These are phyloP conservation scores for Pleurotus pulmonarius DNA, from an alignment of 768 basidiomycete species.

Conservation along the genomic window DNA sequence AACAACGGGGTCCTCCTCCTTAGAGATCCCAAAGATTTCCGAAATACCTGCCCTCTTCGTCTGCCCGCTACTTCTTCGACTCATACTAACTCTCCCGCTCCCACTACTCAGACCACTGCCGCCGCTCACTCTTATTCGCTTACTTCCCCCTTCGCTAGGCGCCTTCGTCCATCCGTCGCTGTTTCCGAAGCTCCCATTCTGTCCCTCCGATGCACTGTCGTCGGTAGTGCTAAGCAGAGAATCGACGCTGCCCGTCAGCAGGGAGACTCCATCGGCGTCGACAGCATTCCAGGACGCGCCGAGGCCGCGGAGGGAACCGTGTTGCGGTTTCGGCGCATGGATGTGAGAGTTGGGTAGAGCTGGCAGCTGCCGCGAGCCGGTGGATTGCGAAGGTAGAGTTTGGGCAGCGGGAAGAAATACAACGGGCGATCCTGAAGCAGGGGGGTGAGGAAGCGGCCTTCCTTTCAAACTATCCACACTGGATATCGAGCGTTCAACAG, in stretches of 20 bases:
- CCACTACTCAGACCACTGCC: background rate
- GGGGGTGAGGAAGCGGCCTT: background rate
- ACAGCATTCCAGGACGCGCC: constrained; percentile 6
- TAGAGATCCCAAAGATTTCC: background rate
- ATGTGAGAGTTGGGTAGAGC: background rate
- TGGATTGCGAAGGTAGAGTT: background rate
- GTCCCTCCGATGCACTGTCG: background rate
- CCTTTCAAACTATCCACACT: constrained; percentile 2
- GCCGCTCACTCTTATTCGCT: background rate
- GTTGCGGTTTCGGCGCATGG: background rate
- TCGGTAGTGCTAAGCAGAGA: background rate
- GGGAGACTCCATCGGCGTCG: background rate
- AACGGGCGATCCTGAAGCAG: background rate
- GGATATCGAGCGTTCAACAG: background rate
- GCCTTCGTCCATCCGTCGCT: background rate
- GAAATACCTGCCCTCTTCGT: background rate
- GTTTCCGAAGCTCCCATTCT: background rate
- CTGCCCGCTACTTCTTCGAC: background rate
- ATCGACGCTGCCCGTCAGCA: background rate
- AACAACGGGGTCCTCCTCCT: background rate
- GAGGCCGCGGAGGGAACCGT: constrained; percentile 3
- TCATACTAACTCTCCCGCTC: background rate
- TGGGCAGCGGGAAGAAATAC: background rate
- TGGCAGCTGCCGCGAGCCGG: background rate
- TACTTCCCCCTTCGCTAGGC: background rate